These are phyloP conservation scores for Pholiota molesta DNA, from an alignment of 768 basidiomycete genomes.

Conservation along the genomic window DNA sequence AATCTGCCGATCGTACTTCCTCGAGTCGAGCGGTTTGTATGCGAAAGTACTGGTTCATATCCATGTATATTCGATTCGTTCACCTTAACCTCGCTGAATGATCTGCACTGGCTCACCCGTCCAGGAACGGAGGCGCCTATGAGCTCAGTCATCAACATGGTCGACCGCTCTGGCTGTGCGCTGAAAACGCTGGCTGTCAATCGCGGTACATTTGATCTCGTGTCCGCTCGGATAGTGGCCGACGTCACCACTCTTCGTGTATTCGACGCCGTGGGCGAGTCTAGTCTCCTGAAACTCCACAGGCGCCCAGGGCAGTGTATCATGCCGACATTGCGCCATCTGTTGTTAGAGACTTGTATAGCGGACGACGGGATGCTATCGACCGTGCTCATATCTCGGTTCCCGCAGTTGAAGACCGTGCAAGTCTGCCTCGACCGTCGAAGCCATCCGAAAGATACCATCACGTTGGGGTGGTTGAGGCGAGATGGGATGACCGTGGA, in stretches of 20 bases:
- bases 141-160: slow-evolving; percentile 1
- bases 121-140: background rate
- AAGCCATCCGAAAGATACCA: slow-evolving; percentile 4
- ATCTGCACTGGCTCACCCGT: slow-evolving; percentile 5
- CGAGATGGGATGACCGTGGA: slow-evolving; percentile 11
- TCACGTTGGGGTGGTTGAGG: slow-evolving; percentile 11
- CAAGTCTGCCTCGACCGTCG: slow-evolving; percentile 9
- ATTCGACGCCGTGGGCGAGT: background rate
- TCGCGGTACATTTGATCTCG: background rate
- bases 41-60: slow-evolving; percentile 2
- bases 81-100: slow-evolving; percentile 11
- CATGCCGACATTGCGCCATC: slow-evolving; percentile 11
- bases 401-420: slow-evolving; percentile 1
- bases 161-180: slow-evolving; percentile 10
- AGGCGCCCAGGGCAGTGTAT: background rate
- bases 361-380: slow-evolving; percentile 10
- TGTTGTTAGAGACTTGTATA: slow-evolving; percentile 8
- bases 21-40: slow-evolving; percentile 9
- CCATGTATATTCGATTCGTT: slow-evolving; percentile 7
- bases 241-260: background rate
- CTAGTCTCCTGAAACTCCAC: background rate
- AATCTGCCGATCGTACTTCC: slow-evolving; percentile 1
- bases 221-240: background rate
- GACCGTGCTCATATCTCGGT: slow-evolving; percentile 8
- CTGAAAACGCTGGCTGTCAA: background rate